These are phyloP conservation scores for Backusella mclennaniae DNA, from an alignment of 192 early-diverging fungal species.

Conservation along the genomic window DNA sequence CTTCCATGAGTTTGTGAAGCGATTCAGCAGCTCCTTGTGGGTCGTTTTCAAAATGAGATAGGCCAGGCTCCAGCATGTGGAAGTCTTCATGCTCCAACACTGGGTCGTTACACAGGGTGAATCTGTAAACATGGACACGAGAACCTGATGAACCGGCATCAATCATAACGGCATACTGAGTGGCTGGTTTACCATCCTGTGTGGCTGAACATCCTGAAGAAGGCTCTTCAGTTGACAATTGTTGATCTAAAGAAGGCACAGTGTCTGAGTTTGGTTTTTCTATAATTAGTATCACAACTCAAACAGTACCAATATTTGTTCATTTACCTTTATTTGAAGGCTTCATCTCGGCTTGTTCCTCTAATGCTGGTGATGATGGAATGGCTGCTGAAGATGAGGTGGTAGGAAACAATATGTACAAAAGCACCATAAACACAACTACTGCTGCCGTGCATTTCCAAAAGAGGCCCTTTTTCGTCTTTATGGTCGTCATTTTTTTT, in stretches of 20 bases:
- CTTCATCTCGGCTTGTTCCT: neutral
- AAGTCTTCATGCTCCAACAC: conserved; percentile 93
- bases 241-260: conserved; percentile 1
- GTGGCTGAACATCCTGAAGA: conserved; percentile 10
- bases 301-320: neutral
- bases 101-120: conserved; percentile 85
- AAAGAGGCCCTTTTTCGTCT: conserved; percentile 1
- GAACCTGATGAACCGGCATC: conserved; percentile 98
- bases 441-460: conserved; percentile 7
- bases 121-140: conserved; percentile 95
- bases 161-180: conserved; percentile 92
- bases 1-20: conserved; percentile 75
- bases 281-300: conserved; percentile 1
- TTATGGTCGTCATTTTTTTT: conserved; percentile 4
- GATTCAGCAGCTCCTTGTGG: conserved; percentile 76
- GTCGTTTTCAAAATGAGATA: conserved; percentile 71
- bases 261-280: conserved; percentile 4
- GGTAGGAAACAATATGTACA: conserved; percentile 1
- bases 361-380: neutral
- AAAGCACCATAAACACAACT: neutral
- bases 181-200: conserved; percentile 55
- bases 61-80: conserved; percentile 79
- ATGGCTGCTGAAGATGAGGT: neutral
- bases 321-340: conserved; percentile 5
- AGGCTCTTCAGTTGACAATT: neutral